Conservation (phyloP, 2,329 filamentous ascomycete species). For the Chaetoscypha palmicola region DNA sequence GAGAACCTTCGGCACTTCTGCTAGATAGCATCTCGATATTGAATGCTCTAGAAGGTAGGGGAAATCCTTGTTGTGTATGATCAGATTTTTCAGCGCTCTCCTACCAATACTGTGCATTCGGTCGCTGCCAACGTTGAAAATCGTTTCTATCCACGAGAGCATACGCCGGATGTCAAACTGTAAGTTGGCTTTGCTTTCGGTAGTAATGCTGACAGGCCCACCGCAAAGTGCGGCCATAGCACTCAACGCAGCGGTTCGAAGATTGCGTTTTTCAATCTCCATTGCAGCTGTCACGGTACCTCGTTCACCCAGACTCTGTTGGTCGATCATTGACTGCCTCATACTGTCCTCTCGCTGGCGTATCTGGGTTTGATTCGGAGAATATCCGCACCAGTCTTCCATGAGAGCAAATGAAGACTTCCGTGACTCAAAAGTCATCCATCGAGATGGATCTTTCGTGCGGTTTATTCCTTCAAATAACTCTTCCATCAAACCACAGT, state of each 20-base stretch:
- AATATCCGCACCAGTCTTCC: slow-evolving; percentile 99
- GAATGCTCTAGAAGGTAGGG: slow-evolving; percentile 81
- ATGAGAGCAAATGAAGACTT: slow-evolving; percentile 94
- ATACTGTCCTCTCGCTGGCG: slow-evolving; percentile 78
- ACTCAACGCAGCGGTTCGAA: slow-evolving; percentile 83
- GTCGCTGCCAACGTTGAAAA: slow-evolving; percentile 88
- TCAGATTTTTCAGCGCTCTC: slow-evolving; percentile 80
- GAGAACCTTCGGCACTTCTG: slow-evolving; percentile 72
- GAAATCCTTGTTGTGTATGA: slow-evolving; percentile 83
- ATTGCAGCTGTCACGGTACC: slow-evolving; percentile 79
- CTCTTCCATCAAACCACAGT: slow-evolving; percentile 88
- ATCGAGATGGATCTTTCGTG: slow-evolving; percentile 76
- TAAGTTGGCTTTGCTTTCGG: slow-evolving; percentile 77
- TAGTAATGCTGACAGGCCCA: slow-evolving; percentile 77
- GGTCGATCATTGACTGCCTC: slow-evolving; percentile 75
- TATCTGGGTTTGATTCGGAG: slow-evolving; percentile 79
- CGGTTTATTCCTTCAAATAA: slow-evolving; percentile 87
- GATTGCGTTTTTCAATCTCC: slow-evolving; percentile 93
- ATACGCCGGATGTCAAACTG: slow-evolving; percentile 90
- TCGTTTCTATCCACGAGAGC: slow-evolving; percentile 90
- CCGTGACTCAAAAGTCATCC: slow-evolving; percentile 95
- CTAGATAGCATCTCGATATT: slow-evolving; percentile 82
- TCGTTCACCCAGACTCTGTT: slow-evolving; percentile 65
- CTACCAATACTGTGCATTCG: slow-evolving; percentile 86
- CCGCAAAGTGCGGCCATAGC: slow-evolving; percentile 93